Evolutionary conservation across 176 grass and related monocot species (phyloP).

Genomic region (Canna indica): DNA sequence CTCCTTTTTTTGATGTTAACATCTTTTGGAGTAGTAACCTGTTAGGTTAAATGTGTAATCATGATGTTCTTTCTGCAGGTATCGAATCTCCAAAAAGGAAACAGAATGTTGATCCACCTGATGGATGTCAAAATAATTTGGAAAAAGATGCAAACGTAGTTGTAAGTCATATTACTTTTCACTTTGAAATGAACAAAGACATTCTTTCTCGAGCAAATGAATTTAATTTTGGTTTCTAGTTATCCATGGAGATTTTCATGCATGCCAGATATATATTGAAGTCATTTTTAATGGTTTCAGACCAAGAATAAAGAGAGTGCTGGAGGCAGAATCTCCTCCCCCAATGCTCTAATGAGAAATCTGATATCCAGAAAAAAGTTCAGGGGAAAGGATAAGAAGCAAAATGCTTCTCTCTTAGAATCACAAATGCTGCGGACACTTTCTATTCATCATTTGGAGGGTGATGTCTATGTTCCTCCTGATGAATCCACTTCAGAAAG

Average conservation of each 20-base stretch:
- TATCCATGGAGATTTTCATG: background rate
- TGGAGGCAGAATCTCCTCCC: conserved; percentile 18
- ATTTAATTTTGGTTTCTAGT: background rate
- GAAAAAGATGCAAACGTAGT: conserved; percentile 24
- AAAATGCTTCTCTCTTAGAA: conserved; percentile 20
- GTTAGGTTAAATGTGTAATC: background rate
- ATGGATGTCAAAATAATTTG: background rate
- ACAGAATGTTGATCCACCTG: background rate
- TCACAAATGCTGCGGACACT: conserved; percentile 30
- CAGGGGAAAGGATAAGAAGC: conserved; percentile 26
- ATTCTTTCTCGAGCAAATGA: background rate
- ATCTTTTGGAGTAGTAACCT: background rate
- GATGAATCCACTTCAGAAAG: conserved; percentile 29
- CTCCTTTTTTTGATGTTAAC: background rate
- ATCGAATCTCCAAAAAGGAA: conserved; percentile 34
- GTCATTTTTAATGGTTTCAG: conserved; percentile 7
- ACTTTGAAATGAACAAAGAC: background rate
- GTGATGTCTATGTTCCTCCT: conserved; percentile 37
- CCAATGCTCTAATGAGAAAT: conserved; percentile 26
- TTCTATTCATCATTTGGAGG: conserved; percentile 62
- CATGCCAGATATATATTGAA: too few species aligned
- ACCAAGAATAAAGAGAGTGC: conserved; percentile 13
- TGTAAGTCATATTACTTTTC: conserved; percentile 13
- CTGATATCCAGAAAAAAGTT: conserved; percentile 36
- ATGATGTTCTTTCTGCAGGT: conserved; percentile 28